A percentile compares a stretch with the other conserved stretches of the same genome.
Evolutionary conservation across 345 rosid genomes (phyloP).

Genomic region (Jatropha curcas): DNA sequence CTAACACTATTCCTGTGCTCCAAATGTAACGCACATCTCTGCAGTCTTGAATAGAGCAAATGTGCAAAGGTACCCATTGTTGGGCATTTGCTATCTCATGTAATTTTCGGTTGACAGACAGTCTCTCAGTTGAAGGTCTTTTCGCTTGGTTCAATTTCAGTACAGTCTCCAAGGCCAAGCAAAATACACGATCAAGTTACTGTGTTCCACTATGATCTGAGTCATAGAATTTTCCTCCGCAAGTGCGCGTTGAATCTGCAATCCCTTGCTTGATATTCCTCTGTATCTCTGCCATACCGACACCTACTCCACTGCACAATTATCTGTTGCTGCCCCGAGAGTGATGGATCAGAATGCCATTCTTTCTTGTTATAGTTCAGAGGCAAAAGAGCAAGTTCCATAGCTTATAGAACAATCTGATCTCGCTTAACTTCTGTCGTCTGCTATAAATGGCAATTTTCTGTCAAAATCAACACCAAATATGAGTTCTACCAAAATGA

Average conservation of each 20-base stretch:
- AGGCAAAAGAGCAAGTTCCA: conserved; percentile 29
- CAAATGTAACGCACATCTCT: background rate
- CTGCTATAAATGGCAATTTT: conserved; percentile 46
- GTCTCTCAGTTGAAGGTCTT: conserved; percentile 74
- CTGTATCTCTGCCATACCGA: conserved; percentile 39
- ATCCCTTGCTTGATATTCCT: conserved; percentile 39
- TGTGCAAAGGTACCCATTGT: background rate
- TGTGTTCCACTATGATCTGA: conserved; percentile 51
- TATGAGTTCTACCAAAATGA: conserved; percentile 68
- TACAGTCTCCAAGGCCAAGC: conserved; percentile 65
- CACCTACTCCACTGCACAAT: conserved; percentile 55
- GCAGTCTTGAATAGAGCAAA: background rate
- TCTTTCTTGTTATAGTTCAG: conserved; percentile 31
- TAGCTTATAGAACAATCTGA: too few species aligned
- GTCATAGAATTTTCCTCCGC: conserved; percentile 51
- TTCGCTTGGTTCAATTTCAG: conserved; percentile 51
- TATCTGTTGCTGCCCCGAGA: conserved; percentile 28
- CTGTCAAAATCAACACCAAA: too few species aligned
- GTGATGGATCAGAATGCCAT: conserved; percentile 15
- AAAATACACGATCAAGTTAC: conserved; percentile 41
- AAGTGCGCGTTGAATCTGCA: conserved; percentile 46
- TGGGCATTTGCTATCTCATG: conserved; percentile 22
- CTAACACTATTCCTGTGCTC: background rate
- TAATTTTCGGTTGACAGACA: conserved; percentile 59
- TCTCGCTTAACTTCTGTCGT: conserved; percentile 32